These are phyloP conservation scores for Diplodia mutila DNA, from an alignment of 2,329 filamentous ascomycete species.

Conservation along the genomic window DNA sequence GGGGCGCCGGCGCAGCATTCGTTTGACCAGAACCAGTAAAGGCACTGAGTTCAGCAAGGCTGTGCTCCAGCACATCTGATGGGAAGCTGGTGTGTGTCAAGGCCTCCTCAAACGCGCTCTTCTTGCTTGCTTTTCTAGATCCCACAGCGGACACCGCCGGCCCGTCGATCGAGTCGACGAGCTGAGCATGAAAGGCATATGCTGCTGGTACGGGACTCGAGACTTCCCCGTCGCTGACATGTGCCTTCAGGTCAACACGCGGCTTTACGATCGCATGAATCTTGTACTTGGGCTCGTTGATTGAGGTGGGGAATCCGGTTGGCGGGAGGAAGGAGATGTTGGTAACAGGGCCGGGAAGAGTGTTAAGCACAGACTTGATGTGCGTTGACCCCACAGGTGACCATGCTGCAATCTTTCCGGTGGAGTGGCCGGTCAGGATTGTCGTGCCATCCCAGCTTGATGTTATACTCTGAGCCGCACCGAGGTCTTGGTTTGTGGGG, in stretches of 20 bases:
- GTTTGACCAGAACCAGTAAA: constrained; percentile 30
- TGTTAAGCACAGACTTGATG: constrained; percentile 63
- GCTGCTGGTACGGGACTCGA: constrained; percentile 53
- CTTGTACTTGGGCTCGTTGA: constrained; percentile 48
- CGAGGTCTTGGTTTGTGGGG: constrained; percentile 65
- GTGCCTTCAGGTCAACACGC: constrained; percentile 61
- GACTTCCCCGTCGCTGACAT: constrained; percentile 33
- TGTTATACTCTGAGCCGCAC: constrained; percentile 68
- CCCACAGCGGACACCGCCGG: constrained; percentile 39
- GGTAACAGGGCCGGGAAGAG: constrained; percentile 79
- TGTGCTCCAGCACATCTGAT: constrained; percentile 43
- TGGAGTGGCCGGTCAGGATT: constrained; percentile 78
- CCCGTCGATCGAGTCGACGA: constrained; percentile 47
- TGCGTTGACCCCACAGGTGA: constrained; percentile 60
- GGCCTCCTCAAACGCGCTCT: constrained; percentile 44
- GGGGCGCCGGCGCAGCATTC: constrained; percentile 22
- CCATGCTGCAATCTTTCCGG: constrained; percentile 80
- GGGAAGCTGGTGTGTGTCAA: constrained; percentile 51
- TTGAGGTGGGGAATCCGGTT: constrained; percentile 48
- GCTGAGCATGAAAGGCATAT: constrained; percentile 69
- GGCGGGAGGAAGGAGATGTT: constrained; percentile 77
- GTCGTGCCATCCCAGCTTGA: constrained; percentile 82
- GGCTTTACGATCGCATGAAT: constrained; percentile 75
- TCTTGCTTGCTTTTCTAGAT: constrained; percentile 26
- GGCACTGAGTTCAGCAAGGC: constrained; percentile 39